Base-by-base conservation (phyloP, 306 rosid species). In the Vigna nakashimae region DNA sequence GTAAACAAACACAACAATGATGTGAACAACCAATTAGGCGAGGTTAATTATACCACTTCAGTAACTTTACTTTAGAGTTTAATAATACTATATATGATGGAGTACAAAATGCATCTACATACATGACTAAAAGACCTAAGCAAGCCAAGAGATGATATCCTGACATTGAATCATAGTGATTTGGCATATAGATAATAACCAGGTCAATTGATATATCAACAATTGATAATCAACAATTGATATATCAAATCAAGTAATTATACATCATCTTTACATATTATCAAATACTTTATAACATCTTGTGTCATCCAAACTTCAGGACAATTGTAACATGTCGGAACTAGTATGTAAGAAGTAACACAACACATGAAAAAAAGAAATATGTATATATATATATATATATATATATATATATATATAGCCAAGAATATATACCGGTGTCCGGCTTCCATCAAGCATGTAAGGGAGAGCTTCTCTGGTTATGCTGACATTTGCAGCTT, bases 391-490 rank as follows among this genome's bases (percentile, higher is more conserved):
- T 24, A 24, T 24, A 24, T 24, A 79, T 42, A 26, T 24, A 2
- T 24, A 24, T 24, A 24, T 24, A 24, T 24, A 24, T 24, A 24
- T 24, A 24, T 24, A 24, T 26, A 58, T 57, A 46, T 7, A 50
- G 51, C 50, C 30, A 14, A 82, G 72, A 69, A 80, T 74, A 69
- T 88, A 90, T 95, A 95, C 99, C 86, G 96, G 97, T 0, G 97
- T 92, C 74, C 91, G 90, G 88, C 90, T 89, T 84, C 99, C 99
- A 64, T 92, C 98, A 75, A 76, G 86, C 77, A 88, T 82, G 74
- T 62, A 86, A 50, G 91, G 92, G 77, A 92, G 90, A 20, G 89
- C 93, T 69, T 92, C 96, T 73, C 87, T 83, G 71, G 92, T 82
- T 66, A 89, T 74, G 73, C 84, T 89, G 63, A 81, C 82, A 83